Percentiles rank a stretch among this genome's conserved stretches.
These are phyloP conservation scores for Prunella vulgaris DNA, from an alignment of 257 asterid genomes.

Conservation along the genomic window DNA sequence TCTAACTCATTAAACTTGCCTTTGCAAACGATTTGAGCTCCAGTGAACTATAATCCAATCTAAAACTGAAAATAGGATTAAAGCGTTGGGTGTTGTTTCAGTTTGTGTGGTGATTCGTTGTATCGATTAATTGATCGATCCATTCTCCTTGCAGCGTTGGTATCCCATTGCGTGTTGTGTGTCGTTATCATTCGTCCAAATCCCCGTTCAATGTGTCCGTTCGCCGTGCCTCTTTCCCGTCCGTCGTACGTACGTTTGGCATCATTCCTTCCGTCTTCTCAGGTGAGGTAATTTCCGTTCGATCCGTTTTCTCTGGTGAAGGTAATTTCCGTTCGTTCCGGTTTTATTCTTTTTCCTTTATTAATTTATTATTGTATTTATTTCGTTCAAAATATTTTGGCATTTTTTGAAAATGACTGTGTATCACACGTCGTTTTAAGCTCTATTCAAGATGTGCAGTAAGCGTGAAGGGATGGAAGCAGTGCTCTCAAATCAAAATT, in stretches of 20 bases:
- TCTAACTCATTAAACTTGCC: background rate
- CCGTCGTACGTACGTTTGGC: too few relatives aligned
- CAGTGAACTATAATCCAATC: constrained; percentile 11
- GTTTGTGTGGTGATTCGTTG: constrained; percentile 16
- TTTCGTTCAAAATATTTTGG: too few relatives aligned
- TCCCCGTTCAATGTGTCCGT: constrained; percentile 9
- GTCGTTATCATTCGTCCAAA: constrained; percentile 14
- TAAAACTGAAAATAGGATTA: background rate
- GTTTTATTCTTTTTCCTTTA: background rate
- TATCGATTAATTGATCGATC: constrained; percentile 13
- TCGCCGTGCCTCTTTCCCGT: background rate
- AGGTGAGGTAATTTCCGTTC: background rate
- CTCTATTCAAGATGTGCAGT: background rate
- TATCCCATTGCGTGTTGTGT: constrained; percentile 18
- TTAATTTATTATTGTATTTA: too few relatives aligned
- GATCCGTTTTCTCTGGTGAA: constrained; percentile 8
- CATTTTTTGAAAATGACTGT: too few relatives aligned
- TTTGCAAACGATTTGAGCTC: constrained; percentile 12
- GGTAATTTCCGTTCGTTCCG: constrained; percentile 2
- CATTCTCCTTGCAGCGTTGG: constrained; percentile 23
- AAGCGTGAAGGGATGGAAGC: constrained; percentile 20
- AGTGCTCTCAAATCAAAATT: background rate
- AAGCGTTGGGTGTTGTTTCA: too few relatives aligned
- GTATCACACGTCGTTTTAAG: background rate
- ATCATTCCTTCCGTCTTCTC: constrained; percentile 17